phyloP scores from a whole-genome alignment of 2,329 filamentous ascomycete species.

The Aspergillus eucalypticola region DNA sequence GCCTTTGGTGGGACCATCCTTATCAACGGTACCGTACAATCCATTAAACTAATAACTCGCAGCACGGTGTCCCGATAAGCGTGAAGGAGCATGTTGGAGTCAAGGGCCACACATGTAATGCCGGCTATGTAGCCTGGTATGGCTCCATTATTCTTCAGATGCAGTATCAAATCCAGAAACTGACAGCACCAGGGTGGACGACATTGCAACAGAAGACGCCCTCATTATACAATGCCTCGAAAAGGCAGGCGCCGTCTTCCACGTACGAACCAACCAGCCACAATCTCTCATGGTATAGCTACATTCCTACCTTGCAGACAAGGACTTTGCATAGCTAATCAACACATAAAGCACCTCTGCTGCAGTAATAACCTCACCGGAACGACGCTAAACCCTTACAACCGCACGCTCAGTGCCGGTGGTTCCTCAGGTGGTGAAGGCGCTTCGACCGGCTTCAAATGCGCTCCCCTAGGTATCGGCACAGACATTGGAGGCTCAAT shows the following conservation, averaged over 20 bases:
- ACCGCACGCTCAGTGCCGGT: conserved; percentile 42
- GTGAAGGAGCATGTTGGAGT: conserved; percentile 65
- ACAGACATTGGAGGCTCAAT: conserved; percentile 53
- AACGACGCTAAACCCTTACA: conserved; percentile 43
- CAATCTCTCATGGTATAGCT: conserved; percentile 41
- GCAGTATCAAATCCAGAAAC: neutral
- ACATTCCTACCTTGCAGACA: neutral
- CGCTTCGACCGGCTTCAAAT: conserved; percentile 44
- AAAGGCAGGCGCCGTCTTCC: conserved; percentile 45
- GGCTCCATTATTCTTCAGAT: neutral
- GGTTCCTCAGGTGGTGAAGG: conserved; percentile 50
- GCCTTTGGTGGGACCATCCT: conserved; percentile 36
- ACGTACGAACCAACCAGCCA: conserved; percentile 47
- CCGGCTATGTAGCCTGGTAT: conserved; percentile 39
- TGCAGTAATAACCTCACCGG: conserved; percentile 46
- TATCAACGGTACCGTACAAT: neutral
- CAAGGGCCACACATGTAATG: conserved; percentile 46
- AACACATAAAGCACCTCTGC: conserved; percentile 32
- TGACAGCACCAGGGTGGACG: conserved; percentile 33
- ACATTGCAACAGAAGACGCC: conserved; percentile 38
- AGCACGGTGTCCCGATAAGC: conserved; percentile 57
- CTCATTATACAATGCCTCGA: conserved; percentile 34
- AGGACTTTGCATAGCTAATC: neutral
- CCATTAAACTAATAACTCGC: neutral
- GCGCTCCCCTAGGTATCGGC: conserved; percentile 47